These are phyloP conservation scores for Xylaria palmicola DNA, from an alignment of 495 filamentous ascomycete species.

Conservation along the genomic window DNA sequence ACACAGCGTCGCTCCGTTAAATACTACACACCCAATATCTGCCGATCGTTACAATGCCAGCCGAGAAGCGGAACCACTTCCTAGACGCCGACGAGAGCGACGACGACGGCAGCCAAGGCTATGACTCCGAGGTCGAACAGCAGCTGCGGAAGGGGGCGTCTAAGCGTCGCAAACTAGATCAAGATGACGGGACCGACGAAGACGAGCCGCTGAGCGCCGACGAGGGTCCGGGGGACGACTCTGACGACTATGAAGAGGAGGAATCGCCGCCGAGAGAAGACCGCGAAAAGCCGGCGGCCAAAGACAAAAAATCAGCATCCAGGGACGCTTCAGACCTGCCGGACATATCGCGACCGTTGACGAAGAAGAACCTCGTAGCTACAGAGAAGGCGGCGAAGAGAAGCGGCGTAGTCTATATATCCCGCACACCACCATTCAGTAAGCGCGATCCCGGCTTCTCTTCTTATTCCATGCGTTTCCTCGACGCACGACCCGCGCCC, in stretches of 20 bases:
- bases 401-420: slow-evolving; percentile 85
- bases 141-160: slow-evolving; percentile 62
- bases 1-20: neutral
- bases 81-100: slow-evolving; percentile 70
- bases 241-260: slow-evolving; percentile 27
- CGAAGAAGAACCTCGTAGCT: slow-evolving; percentile 59
- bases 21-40: neutral
- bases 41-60: slow-evolving; percentile 49
- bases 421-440: slow-evolving; percentile 84
- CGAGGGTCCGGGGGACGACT: slow-evolving; percentile 25
- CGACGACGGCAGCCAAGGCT: slow-evolving; percentile 60
- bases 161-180: slow-evolving; percentile 66
- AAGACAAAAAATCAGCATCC: slow-evolving; percentile 17
- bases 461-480: no score
- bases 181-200: slow-evolving; percentile 46
- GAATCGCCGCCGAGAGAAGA: slow-evolving; percentile 27
- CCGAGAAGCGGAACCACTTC: slow-evolving; percentile 72
- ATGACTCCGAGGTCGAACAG: slow-evolving; percentile 67
- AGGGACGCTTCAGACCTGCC: slow-evolving; percentile 36
- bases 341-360: slow-evolving; percentile 48
- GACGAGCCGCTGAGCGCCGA: slow-evolving; percentile 29
- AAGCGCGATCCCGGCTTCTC: no score
- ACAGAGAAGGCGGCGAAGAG: slow-evolving; percentile 57
- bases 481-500: no score
- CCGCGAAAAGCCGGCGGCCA: neutral